phyloP scores from a whole-genome alignment of 768 basidiomycete genomes.

The Candolleomyces efflorescens region DNA sequence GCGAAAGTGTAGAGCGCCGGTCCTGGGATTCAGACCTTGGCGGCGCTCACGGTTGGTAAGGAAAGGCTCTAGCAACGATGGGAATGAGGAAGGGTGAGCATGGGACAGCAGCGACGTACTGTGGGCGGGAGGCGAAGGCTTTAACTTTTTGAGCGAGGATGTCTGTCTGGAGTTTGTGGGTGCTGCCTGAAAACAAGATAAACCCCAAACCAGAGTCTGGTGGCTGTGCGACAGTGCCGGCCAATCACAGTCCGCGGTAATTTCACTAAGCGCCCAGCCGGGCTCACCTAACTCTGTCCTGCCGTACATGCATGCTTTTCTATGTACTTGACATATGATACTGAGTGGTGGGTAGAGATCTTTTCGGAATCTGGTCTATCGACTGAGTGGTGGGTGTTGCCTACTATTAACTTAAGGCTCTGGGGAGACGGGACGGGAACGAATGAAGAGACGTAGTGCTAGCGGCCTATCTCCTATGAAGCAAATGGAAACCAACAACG shows the following conservation, averaged over 20 bases:
- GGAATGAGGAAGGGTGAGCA: not conserved
- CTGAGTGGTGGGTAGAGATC: too few relatives aligned
- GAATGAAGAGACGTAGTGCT: constrained; percentile 10
- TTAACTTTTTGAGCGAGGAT: not conserved
- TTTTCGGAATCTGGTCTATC: too few relatives aligned
- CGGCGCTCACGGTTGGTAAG: not conserved
- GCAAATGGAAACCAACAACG: constrained; percentile 33
- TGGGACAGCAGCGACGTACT: not conserved
- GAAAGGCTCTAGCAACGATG: not conserved
- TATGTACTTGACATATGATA: too few relatives aligned
- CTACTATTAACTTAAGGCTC: too few relatives aligned
- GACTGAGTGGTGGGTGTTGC: too few relatives aligned
- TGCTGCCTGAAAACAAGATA: not conserved
- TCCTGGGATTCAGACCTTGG: too few relatives aligned
- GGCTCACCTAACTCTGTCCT: too few relatives aligned
- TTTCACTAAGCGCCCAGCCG: not conserved
- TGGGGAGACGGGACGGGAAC: too few relatives aligned
- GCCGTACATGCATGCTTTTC: too few relatives aligned
- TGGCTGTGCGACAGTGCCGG: constrained; percentile 11
- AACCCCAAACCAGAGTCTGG: not conserved
- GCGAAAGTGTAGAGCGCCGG: not conserved
- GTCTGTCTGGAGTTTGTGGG: not conserved
- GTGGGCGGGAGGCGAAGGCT: not conserved
- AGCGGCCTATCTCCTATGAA: constrained; percentile 50
- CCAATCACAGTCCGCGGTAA: not conserved